Base-by-base conservation (phyloP, 2,329 filamentous ascomycete species). In the Cordyceps javanica region DNA sequence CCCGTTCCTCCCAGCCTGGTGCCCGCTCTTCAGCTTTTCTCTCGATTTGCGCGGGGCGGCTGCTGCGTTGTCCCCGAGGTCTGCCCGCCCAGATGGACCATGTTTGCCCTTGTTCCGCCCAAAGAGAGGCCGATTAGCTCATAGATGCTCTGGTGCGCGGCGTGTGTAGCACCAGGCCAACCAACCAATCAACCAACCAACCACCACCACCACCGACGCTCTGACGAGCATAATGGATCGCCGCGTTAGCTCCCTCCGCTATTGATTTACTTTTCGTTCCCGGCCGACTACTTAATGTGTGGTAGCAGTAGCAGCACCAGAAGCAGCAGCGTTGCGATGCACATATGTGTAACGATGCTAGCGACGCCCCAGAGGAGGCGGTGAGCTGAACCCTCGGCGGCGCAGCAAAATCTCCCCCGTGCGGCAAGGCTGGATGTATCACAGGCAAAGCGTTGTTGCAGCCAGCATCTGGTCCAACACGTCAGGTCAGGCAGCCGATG, bases 21-120 rank as follows among this genome's bases (percentile, higher is more conserved):
- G 41, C 38, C 28, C 38, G 49, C 49, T 19, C 34, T 30, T 41
- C 16, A 41, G 49, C 49, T 41, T 53, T 52, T 50, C n/a, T n/a
- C 28, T 28, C 50, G 50, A 53, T 53, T 53, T 42, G 50, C 25
- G 36, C 36, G 34, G n/a, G 25, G 38, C 11, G 11, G 25, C 50
- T 53, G 38, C 36, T 53, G n/a, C 50, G 38, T 53, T 53, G 50
- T 53, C 50, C 50, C 36, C 50, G 50, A 53, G 19, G 50, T 53
- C 50, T 53, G 38, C 25, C 50, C 50, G 50, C 50, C n/a, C n/a
- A n/a, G n/a, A n/a, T n/a, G n/a, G n/a, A n/a, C n/a, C n/a, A n/a
- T 19, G 25, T 9, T 16, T 26, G 49, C 14, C 11, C 25, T 11
- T 44, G 38, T 51, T 34, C 34, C 49, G 34, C 23, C 34, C n/a